Conservation (phyloP, 148 eudicot genomes). For the Silene latifolia region DNA sequence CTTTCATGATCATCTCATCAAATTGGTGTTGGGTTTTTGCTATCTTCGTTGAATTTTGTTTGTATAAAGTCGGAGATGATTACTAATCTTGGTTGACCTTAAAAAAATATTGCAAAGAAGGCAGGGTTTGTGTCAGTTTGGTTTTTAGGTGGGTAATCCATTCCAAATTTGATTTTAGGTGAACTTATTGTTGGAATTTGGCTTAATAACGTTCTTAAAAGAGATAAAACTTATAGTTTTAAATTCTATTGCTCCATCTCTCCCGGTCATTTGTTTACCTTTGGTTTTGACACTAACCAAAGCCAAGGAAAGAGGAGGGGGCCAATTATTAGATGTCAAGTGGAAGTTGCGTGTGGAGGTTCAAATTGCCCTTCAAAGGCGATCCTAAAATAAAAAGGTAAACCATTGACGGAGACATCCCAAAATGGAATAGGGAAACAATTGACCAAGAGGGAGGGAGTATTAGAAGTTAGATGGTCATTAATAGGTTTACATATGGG, state of each 20-base stretch:
- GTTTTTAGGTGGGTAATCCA: background rate
- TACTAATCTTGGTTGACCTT: background rate
- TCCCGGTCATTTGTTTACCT: too few species aligned
- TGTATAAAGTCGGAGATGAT: background rate
- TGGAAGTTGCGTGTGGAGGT: too few species aligned
- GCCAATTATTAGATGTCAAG: too few species aligned
- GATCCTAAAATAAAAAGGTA: too few species aligned
- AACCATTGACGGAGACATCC: too few species aligned
- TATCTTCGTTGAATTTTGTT: background rate
- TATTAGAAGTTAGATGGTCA: background rate
- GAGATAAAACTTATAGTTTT: background rate
- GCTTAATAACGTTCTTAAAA: background rate
- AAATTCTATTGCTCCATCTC: too few species aligned
- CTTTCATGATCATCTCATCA: conserved; percentile 1
- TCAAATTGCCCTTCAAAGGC: too few species aligned
- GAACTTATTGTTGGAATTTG: background rate
- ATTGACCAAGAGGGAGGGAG: too few species aligned
- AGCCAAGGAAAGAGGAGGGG: too few species aligned
- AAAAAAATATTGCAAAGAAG: background rate
- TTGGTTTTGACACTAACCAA: too few species aligned
- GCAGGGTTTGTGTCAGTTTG: background rate
- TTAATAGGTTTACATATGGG: background rate
- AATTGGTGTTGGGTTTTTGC: conserved; percentile 2
- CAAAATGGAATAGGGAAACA: too few species aligned
- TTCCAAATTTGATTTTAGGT: background rate